Evolutionary conservation across 2,329 filamentous ascomycete species (phyloP), one percentile per base, ranked within the genome.

Genomic region (Xylaria arbuscula): DNA sequence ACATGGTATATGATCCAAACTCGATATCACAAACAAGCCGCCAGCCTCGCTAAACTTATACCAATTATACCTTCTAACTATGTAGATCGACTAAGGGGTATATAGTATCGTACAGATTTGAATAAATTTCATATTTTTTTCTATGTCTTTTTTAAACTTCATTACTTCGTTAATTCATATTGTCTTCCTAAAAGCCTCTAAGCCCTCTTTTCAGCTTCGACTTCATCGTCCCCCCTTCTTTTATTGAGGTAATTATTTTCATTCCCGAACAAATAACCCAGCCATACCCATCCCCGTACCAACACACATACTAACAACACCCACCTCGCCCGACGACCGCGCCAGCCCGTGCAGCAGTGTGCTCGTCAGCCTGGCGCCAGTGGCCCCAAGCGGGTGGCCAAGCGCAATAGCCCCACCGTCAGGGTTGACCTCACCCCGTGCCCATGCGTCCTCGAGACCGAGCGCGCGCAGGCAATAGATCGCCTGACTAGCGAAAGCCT

Each of bases 381-480:
- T 98, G 38, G 94, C 94, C 55, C 95, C 94, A 0, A 98, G 86
- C 6, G 94, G 94, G 79, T 98, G 95, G 1, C 95, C 95, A 28
- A 98, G 82, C n/a, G 95, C 94, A 79, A 98, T 97, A 2, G 94
- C 95, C 38, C 95, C 94, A 69, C 95, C 95, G 75, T 97, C 94
- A 0, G 93, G 93, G 81, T 98, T 98, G 19, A 98, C 92, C 81
- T 87, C 90, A 8, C 88, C 88, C 64, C 87, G 81, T 73, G 90
- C 86, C 82, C 84, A 89, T 72, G 76, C 88, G 75, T 82, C 78
- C 78, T 89, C 89, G 22, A 95, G 82, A 0, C 90, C 91, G 11
- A 96, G 78, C 75, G 89, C 86, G 68, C 93, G 83, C 54, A 95
- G 82, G 74, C 91, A 94, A 81, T 97, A 86, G 5, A 91, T 80